These are phyloP conservation scores for Rubroshorea leprosula DNA, from an alignment of 345 rosid species.

Conservation along the genomic window DNA sequence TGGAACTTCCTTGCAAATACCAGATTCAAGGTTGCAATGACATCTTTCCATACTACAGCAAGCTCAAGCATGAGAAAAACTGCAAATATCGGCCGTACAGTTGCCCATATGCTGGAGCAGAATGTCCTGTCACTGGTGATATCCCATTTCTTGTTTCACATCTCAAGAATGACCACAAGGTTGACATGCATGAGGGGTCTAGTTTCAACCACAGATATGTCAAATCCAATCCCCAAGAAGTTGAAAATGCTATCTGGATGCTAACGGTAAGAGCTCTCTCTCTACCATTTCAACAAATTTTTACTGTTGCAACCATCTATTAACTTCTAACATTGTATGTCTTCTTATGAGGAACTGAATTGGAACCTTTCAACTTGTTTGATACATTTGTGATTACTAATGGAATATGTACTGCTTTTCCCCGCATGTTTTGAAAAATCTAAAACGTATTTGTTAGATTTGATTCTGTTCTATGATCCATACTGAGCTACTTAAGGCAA, in stretches of 20 bases:
- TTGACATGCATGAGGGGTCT: constrained; percentile 85
- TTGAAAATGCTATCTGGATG: constrained; percentile 98
- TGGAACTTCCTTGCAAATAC: constrained; percentile 77
- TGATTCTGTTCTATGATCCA: too few relatives aligned
- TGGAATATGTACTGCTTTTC: too few relatives aligned
- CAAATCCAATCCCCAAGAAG: constrained; percentile 74
- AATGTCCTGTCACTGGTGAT: constrained; percentile 78
- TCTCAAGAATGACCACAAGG: constrained; percentile 84
- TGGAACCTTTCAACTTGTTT: too few relatives aligned
- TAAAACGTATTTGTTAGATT: too few relatives aligned
- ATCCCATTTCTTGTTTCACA: constrained; percentile 62
- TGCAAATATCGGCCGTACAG: constrained; percentile 67
- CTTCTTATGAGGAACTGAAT: too few relatives aligned
- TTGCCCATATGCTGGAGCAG: constrained; percentile 87
- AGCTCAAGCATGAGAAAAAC: constrained; percentile 72
- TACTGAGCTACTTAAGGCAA: too few relatives aligned
- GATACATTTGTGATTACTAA: too few relatives aligned
- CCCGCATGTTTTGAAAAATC: too few relatives aligned
- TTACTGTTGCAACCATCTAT: too few relatives aligned
- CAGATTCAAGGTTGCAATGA: constrained; percentile 67
- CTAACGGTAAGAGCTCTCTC: constrained; percentile 54
- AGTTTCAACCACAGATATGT: constrained; percentile 88
- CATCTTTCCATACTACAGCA: constrained; percentile 74
- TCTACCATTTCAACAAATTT: neutral
- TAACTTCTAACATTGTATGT: too few relatives aligned